Conservation (phyloP, 1,284 basidiomycete species). For the Sanghuangporus weigelae region DNA sequence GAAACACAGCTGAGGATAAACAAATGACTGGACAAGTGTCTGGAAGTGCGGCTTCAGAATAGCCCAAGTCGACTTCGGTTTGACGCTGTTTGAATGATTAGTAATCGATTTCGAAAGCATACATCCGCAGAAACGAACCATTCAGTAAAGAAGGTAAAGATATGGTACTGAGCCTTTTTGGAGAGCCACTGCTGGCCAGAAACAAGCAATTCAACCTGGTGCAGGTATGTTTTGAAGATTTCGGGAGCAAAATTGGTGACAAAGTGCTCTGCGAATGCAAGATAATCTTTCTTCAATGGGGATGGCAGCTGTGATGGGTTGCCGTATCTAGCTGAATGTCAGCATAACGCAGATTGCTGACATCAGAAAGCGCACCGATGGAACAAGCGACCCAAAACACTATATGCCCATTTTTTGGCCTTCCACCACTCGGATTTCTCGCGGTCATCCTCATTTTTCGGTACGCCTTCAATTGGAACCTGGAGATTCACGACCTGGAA, state of each 20-base stretch:
- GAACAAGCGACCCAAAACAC: constrained; percentile 68
- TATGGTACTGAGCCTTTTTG: constrained; percentile 75
- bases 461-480: constrained; percentile 59
- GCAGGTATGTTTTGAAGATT: constrained; percentile 75
- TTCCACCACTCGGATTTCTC: constrained; percentile 84
- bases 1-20: constrained; percentile 84
- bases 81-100: constrained; percentile 52
- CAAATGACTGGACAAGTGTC: constrained; percentile 67
- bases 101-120: background rate
- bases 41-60: constrained; percentile 80
- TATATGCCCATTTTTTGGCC: constrained; percentile 86
- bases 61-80: constrained; percentile 83
- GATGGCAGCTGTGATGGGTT: constrained; percentile 80
- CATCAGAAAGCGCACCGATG: constrained; percentile 43
- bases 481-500: constrained; percentile 70
- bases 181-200: constrained; percentile 72
- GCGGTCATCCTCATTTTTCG: constrained; percentile 66
- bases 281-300: constrained; percentile 64
- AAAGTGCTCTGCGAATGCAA: constrained; percentile 72
- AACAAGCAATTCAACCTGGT: constrained; percentile 69
- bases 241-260: constrained; percentile 76
- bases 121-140: constrained; percentile 50
- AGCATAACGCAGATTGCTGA: constrained; percentile 8
- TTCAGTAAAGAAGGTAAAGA: constrained; percentile 79
- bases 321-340: constrained; percentile 51